Evolutionary conservation across 164 flowering plant species (phyloP).

Genomic region (Berberis thunbergii): DNA sequence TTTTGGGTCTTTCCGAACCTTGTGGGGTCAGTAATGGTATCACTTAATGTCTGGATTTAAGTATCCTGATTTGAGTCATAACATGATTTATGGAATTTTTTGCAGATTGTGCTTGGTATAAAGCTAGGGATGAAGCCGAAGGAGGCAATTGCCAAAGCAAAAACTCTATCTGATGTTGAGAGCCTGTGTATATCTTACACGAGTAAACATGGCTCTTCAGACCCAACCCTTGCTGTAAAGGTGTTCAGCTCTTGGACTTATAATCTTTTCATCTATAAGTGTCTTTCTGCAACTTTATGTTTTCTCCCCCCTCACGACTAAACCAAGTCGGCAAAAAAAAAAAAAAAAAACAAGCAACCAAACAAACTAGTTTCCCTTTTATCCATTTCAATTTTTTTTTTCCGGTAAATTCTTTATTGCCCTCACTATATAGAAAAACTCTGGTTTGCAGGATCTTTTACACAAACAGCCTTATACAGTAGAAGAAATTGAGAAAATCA

Average conservation of each 20-base stretch:
- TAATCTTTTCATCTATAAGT: neutral
- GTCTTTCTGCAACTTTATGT: neutral
- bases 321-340: too few relatives aligned
- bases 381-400: too few relatives aligned
- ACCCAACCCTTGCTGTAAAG: constrained; percentile 86
- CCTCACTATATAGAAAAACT: neutral
- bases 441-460: constrained; percentile 46
- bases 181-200: constrained; percentile 80
- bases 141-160: constrained; percentile 65
- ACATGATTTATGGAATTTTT: neutral
- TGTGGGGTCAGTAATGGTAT: too few relatives aligned
- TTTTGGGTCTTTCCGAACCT: too few relatives aligned
- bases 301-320: neutral
- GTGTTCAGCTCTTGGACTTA: constrained; percentile 20
- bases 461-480: constrained; percentile 71
- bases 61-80: too few relatives aligned
- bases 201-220: constrained; percentile 48
- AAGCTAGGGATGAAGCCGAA: constrained; percentile 81
- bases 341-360: too few relatives aligned
- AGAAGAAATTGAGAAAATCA: constrained; percentile 68
- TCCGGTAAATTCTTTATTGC: too few relatives aligned
- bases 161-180: constrained; percentile 94
- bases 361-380: too few relatives aligned
- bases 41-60: too few relatives aligned
- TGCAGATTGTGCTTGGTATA: constrained; percentile 82